Evolutionary conservation across 164 flowering plant species (phyloP), one percentile per base, ranked within the genome.

Genomic region (Vitis riparia): DNA sequence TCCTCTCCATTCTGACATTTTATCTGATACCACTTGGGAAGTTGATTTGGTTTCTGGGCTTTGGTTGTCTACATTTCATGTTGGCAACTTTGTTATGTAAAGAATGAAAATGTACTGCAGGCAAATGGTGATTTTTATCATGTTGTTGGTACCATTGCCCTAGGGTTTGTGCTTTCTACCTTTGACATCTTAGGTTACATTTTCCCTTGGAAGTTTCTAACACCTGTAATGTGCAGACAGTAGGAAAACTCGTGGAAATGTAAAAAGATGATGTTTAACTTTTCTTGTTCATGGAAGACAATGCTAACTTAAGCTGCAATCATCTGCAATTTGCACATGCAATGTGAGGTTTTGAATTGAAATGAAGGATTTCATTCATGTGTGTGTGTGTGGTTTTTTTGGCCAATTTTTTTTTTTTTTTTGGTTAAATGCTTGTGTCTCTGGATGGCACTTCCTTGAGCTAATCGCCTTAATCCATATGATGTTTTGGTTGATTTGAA

Each of bases 171-270:
- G 63, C n/a, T 37, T 14, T 51, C 72, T 61, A 63, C 56, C 74
- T 44, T 57, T 55, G 68, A 17, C 19, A 61, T 19, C 23, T 70
- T 71, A 71, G 68, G 57, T 57, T 71, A 71, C 63, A 63, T 6
- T 55, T 19, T 32, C 61, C 62, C n/a, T 27, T 71, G 60, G 73
- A 62, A 63, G 60, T 62, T 63, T 70, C 73, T 70, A 63, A 64
- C 63, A 48, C 57, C n/a, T 47, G 60, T 62, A 70, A 62, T 52
- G 27, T 65, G 49, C 56, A 63, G 62, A 49, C 74, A 55, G 37
- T 47, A 53, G 62, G 23, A 19, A 59, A 27, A 27, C 44, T 11
- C 8, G 9, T 3, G 32, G 64, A 37, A 61, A 61, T 61, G 50
- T 61, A 11, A 37, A 37, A 69, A 27, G 56, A 50, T 23, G 8